These are phyloP conservation scores for Epichloe glyceriae DNA, from an alignment of 2,329 filamentous ascomycete species.

Conservation along the genomic window DNA sequence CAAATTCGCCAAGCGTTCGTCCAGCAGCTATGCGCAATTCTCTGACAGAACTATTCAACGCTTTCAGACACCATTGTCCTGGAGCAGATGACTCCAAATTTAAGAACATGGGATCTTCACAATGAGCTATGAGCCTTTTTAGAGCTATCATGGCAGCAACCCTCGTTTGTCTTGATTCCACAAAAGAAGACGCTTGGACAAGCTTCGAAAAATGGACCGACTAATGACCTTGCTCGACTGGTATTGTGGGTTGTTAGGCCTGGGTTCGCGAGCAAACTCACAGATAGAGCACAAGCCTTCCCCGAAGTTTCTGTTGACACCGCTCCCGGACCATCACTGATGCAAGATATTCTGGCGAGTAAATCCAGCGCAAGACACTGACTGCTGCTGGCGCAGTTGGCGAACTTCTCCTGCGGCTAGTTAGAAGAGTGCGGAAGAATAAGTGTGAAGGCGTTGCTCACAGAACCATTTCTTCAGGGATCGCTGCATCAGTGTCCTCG, in stretches of 20 bases:
- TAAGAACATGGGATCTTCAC: slow-evolving; percentile 42
- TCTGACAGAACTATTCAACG: slow-evolving; percentile 68
- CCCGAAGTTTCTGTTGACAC: not conserved
- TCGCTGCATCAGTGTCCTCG: slow-evolving; percentile 10
- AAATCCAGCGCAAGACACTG: slow-evolving; percentile 40
- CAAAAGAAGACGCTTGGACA: slow-evolving; percentile 30
- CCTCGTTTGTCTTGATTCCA: slow-evolving; percentile 45
- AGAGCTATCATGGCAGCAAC: slow-evolving; percentile 61
- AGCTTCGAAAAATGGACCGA: slow-evolving; percentile 30
- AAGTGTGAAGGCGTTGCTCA: slow-evolving; percentile 22
- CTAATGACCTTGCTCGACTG: slow-evolving; percentile 22
- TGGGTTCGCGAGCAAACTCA: slow-evolving; percentile 5
- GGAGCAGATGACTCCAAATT: slow-evolving; percentile 54
- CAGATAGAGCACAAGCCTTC: slow-evolving; percentile 14
- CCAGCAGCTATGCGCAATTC: slow-evolving; percentile 76
- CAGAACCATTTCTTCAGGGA: slow-evolving; percentile 28
- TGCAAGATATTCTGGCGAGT: slow-evolving; percentile 37
- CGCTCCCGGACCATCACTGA: slow-evolving; percentile 8
- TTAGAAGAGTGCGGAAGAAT: slow-evolving; percentile 8
- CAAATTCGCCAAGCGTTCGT: slow-evolving; percentile 52
- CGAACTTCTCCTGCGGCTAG: slow-evolving; percentile 26
- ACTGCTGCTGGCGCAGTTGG: slow-evolving; percentile 31
- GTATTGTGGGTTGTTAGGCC: not conserved
- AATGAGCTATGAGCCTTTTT: slow-evolving; percentile 56
- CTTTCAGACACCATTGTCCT: slow-evolving; percentile 72